phyloP scores from a whole-genome alignment of 163 green algal species.

The Trebouxia gelatinosa region DNA sequence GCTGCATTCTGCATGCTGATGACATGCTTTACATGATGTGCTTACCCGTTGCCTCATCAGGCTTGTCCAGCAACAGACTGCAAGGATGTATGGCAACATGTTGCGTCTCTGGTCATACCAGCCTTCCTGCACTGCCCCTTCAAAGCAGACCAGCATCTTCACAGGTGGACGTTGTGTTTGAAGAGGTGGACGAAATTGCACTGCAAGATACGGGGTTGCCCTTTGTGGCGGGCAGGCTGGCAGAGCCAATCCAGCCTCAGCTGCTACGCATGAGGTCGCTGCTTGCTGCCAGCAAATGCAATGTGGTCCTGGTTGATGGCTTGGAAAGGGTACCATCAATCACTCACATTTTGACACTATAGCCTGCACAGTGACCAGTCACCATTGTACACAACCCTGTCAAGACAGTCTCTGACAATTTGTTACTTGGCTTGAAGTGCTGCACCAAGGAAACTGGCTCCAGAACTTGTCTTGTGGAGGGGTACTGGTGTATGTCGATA shows the following conservation, averaged over 20 bases:
- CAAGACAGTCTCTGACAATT: neutral
- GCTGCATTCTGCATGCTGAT: no score
- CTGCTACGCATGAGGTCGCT: conserved; percentile 16
- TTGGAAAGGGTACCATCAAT: neutral
- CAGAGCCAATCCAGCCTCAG: conserved; percentile 22
- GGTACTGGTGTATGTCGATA: no score
- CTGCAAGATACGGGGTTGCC: neutral
- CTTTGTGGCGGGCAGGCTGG: conserved; percentile 14
- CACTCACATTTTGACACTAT: neutral
- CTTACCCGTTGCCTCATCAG: no score
- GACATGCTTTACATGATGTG: no score
- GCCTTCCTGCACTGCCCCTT: no score
- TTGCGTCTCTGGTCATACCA: no score
- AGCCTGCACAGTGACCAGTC: neutral
- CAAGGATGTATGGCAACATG: no score
- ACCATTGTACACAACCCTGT: neutral
- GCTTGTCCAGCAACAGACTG: no score
- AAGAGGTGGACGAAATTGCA: conserved; percentile 22
- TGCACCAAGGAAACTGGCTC: no score
- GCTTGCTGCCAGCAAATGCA: neutral
- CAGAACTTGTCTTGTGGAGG: no score
- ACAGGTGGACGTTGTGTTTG: conserved; percentile 23
- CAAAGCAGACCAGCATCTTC: neutral
- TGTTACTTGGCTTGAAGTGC: neutral
- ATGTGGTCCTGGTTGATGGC: neutral